A percentile compares a stretch with the other conserved stretches of the same genome.
Conservation (phyloP, 495 filamentous ascomycete species). For the Extremus antarcticus region DNA sequence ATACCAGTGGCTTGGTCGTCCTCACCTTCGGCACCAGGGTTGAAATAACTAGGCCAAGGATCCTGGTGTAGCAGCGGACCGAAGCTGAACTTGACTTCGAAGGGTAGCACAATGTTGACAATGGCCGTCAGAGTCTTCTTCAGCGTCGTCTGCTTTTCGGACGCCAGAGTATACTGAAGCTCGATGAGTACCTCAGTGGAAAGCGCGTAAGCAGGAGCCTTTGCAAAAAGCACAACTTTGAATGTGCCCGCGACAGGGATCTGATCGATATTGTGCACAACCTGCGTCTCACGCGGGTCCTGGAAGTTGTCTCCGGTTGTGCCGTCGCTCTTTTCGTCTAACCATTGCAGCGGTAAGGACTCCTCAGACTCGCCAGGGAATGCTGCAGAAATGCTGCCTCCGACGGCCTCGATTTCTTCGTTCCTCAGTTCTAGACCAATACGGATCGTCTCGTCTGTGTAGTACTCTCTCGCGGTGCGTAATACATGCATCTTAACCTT, state of each 20-base stretch:
- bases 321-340: background rate
- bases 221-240: constrained; percentile 1
- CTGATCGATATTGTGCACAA: background rate
- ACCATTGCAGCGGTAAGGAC: background rate
- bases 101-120: constrained; percentile 65
- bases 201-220: constrained; percentile 38
- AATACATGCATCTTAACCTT: constrained; percentile 68
- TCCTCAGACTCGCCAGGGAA: background rate
- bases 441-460: constrained; percentile 63
- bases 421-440: constrained; percentile 65
- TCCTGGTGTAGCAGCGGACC: constrained; percentile 62
- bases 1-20: constrained; percentile 41
- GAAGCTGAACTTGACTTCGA: constrained; percentile 82
- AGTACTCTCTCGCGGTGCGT: constrained; percentile 58
- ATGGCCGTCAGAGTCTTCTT: constrained; percentile 55
- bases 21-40: constrained; percentile 33
- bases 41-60: constrained; percentile 78
- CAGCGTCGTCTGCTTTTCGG: constrained; percentile 75
- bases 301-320: background rate
- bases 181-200: constrained; percentile 62
- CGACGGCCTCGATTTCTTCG: constrained; percentile 61
- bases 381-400: background rate
- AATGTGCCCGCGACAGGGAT: background rate
- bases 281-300: background rate
- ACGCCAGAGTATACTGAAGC: constrained; percentile 63